phyloP scores from a whole-genome alignment of 192 early-diverging fungal species.

The Entomortierella beljakovae region DNA sequence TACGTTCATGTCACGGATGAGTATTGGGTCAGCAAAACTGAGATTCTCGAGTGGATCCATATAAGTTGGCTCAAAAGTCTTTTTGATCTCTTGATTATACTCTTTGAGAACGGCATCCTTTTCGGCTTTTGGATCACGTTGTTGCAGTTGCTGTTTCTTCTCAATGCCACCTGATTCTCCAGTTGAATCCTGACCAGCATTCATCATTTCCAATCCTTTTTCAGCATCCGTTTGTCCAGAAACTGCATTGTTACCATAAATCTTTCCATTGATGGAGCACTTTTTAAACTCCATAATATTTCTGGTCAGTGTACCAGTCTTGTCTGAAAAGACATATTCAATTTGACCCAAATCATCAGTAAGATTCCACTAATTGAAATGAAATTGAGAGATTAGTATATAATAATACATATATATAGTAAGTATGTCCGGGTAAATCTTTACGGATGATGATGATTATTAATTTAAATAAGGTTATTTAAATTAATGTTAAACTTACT shows the following conservation, averaged over 20 bases:
- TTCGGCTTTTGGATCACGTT: slow-evolving; percentile 16
- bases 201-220: slow-evolving; percentile 66
- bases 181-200: slow-evolving; percentile 55
- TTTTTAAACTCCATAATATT: slow-evolving; percentile 98
- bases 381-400: neutral
- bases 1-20: slow-evolving; percentile 80
- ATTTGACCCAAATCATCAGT: slow-evolving; percentile 97
- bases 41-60: slow-evolving; percentile 68
- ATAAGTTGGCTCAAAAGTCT: slow-evolving; percentile 75
- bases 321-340: slow-evolving; percentile 97
- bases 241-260: slow-evolving; percentile 85
- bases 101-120: slow-evolving; percentile 62
- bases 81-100: slow-evolving; percentile 68
- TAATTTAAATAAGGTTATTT: slow-evolving; percentile 3
- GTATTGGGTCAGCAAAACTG: slow-evolving; percentile 86
- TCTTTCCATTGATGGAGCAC: slow-evolving; percentile 86
- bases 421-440: neutral
- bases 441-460: neutral
- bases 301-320: slow-evolving; percentile 95
- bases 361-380: slow-evolving; percentile 84
- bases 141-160: slow-evolving; percentile 50
- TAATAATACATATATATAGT: neutral
- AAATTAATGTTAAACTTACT: slow-evolving; percentile 58
- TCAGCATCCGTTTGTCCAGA: slow-evolving; percentile 76
- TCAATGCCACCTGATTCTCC: slow-evolving; percentile 11